phyloP scores from a whole-genome alignment of 345 rosid genomes.

The Toxicodendron radicans region DNA sequence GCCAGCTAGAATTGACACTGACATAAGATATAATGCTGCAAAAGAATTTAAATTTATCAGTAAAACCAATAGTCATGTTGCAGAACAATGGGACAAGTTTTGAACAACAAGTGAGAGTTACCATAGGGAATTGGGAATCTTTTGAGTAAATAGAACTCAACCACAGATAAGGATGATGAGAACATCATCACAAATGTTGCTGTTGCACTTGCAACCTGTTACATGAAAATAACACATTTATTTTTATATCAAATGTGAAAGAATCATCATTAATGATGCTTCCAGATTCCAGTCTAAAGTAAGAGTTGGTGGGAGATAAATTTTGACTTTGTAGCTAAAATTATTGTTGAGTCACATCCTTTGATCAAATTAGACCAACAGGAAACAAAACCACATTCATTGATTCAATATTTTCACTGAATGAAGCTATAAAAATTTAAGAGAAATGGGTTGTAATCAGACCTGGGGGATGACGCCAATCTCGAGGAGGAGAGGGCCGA shows the following conservation, averaged over 20 bases:
- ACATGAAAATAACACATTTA: neutral
- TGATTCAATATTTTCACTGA: neutral
- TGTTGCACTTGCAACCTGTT: constrained; percentile 94
- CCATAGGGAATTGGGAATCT: constrained; percentile 96
- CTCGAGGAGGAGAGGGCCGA: constrained; percentile 93
- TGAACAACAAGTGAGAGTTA: constrained; percentile 20
- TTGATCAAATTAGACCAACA: too few relatives aligned
- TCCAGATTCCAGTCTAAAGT: too few relatives aligned
- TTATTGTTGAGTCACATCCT: too few relatives aligned
- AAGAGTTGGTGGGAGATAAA: too few relatives aligned
- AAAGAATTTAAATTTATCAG: neutral
- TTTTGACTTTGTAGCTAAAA: too few relatives aligned
- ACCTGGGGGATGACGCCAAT: constrained; percentile 98
- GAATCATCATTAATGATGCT: too few relatives aligned
- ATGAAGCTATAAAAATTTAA: neutral
- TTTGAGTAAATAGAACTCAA: constrained; percentile 88
- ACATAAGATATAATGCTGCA: constrained; percentile 70
- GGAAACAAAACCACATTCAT: too few relatives aligned
- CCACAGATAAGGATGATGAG: constrained; percentile 93
- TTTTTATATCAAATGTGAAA: neutral
- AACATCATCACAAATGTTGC: constrained; percentile 98
- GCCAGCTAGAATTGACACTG: constrained; percentile 69
- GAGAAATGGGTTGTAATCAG: neutral
- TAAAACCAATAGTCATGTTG: too few relatives aligned
- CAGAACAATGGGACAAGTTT: neutral